Percentiles rank a stretch among this genome's conserved stretches.
These are phyloP conservation scores for Fusarium nurragi DNA, from an alignment of 2,329 filamentous ascomycete genomes.

Conservation along the genomic window DNA sequence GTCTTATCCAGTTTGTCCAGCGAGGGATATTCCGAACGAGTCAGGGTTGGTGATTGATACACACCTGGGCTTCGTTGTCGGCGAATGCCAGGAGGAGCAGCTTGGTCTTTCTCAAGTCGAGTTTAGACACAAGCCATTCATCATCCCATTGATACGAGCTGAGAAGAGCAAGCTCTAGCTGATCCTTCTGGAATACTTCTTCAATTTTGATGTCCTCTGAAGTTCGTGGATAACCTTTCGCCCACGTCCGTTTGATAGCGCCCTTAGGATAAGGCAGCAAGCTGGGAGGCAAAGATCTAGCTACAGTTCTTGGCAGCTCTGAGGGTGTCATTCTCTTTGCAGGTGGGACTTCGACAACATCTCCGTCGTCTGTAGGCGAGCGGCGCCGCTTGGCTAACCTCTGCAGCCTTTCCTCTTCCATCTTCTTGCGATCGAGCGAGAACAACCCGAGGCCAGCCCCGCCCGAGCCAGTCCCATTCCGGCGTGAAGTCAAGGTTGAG, in stretches of 20 bases:
- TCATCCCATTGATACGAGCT: constrained; percentile 90
- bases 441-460: constrained; percentile 51
- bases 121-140: constrained; percentile 79
- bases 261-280: constrained; percentile 64
- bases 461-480: constrained; percentile 31
- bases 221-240: constrained; percentile 66
- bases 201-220: constrained; percentile 85
- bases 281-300: neutral
- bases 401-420: constrained; percentile 85
- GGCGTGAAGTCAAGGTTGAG: constrained; percentile 24
- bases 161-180: constrained; percentile 79
- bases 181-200: constrained; percentile 79
- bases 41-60: constrained; percentile 29
- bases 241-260: constrained; percentile 84
- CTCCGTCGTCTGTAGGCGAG: constrained; percentile 40
- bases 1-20: constrained; percentile 9
- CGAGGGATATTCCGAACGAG: constrained; percentile 10
- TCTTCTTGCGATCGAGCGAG: constrained; percentile 77
- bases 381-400: constrained; percentile 67
- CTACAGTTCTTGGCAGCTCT: constrained; percentile 16
- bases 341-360: constrained; percentile 44
- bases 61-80: constrained; percentile 61
- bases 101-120: constrained; percentile 69
- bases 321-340: constrained; percentile 39
- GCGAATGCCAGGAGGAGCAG: constrained; percentile 70